These are phyloP conservation scores for Candida dubliniensis DNA, from an alignment of 1,139 yeast species.

Conservation along the genomic window DNA sequence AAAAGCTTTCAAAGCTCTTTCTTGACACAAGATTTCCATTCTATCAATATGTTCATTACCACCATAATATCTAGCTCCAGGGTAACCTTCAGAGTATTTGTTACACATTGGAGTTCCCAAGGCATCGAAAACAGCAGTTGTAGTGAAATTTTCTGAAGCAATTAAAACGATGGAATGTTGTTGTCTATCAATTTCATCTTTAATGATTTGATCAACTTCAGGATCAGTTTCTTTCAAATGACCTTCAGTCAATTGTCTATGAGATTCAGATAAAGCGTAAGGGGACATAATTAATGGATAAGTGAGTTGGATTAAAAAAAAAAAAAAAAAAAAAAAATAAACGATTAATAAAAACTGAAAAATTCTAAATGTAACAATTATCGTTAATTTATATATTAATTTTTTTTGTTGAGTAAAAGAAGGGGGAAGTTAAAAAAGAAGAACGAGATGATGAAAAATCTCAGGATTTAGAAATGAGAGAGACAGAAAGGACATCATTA, in stretches of 20 bases:
- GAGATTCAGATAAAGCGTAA: slow-evolving; percentile 69
- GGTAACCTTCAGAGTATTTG: slow-evolving; percentile 98
- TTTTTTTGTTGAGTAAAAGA: not conserved
- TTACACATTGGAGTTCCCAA: slow-evolving; percentile 96
- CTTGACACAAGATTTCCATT: slow-evolving; percentile 86
- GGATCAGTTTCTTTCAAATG: slow-evolving; percentile 78
- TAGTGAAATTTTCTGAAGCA: slow-evolving; percentile 94
- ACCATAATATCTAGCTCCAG: slow-evolving; percentile 96
- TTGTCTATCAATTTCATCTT: slow-evolving; percentile 90
- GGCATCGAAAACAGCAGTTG: slow-evolving; percentile 90
- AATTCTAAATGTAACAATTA: too few species aligned
- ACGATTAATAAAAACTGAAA: too few species aligned
- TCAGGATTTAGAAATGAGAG: too few species aligned
- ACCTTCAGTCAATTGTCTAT: slow-evolving; percentile 65
- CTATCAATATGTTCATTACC: slow-evolving; percentile 93
- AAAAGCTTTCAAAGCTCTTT: slow-evolving; percentile 88
- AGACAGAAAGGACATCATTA: too few species aligned
- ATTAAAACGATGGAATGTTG: slow-evolving; percentile 82
- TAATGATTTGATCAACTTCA: slow-evolving; percentile 77
- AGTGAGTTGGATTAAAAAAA: not conserved
- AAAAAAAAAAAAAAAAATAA: not conserved
- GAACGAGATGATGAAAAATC: too few species aligned
- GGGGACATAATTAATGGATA: slow-evolving; percentile 24
- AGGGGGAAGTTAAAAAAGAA: too few species aligned
- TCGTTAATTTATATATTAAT: not conserved